A percentile compares a stretch with the other conserved stretches of the same genome.
Evolutionary conservation across 768 basidiomycete species (phyloP).

Genomic region (Tephrocybe sp.): DNA sequence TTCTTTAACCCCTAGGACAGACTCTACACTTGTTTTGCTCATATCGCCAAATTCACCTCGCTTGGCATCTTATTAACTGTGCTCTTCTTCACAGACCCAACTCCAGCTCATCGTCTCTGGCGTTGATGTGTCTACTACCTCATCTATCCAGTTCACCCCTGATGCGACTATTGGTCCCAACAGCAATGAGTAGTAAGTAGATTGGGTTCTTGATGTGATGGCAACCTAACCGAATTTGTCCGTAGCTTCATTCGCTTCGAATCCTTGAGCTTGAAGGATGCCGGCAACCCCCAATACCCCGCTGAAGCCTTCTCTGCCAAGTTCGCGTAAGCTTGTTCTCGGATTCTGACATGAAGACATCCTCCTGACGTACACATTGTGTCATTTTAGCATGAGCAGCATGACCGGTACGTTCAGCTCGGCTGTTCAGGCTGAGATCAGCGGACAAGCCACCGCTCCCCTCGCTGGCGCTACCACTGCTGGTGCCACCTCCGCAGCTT

Average conservation of each 20-base stretch:
- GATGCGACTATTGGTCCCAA: constrained; percentile 52
- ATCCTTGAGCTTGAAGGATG: constrained; percentile 52
- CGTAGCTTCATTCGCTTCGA: constrained; percentile 77
- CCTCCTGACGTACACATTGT: background rate
- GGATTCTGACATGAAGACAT: background rate
- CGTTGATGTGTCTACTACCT: constrained; percentile 49
- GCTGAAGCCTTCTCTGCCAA: constrained; percentile 75
- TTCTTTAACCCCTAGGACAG: too few species aligned
- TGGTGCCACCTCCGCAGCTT: constrained; percentile 20
- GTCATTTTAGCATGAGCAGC: constrained; percentile 45
- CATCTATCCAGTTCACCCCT: constrained; percentile 49
- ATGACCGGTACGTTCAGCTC: constrained; percentile 74
- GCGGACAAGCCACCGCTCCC: constrained; percentile 57
- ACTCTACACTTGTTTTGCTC: background rate
- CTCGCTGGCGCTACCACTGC: constrained; percentile 38
- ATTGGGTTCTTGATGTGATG: background rate
- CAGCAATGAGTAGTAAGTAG: constrained; percentile 50
- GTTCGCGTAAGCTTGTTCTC: constrained; percentile 54
- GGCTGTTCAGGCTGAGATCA: constrained; percentile 53
- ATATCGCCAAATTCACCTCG: too few species aligned
- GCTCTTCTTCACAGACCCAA: constrained; percentile 34
- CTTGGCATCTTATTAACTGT: too few species aligned
- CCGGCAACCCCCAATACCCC: constrained; percentile 48
- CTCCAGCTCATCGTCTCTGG: constrained; percentile 49
- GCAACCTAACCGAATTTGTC: background rate